Base-by-base conservation (phyloP, 192 early-diverging fungal species). In the Backusella psychrophila region DNA sequence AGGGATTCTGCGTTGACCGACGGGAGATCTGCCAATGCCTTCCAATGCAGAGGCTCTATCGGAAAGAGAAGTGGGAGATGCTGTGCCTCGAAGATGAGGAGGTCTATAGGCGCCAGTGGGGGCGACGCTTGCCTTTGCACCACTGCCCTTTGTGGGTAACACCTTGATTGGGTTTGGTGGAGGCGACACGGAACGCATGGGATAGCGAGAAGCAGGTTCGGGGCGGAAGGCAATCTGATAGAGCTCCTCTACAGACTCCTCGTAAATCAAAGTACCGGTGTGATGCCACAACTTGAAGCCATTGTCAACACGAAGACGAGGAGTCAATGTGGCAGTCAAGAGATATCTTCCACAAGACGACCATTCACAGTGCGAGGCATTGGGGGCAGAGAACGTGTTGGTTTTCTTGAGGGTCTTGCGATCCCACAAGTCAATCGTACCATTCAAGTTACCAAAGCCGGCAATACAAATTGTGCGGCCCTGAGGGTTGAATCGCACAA, bases 211-310 rank as follows among this genome's bases (percentile, higher is more conserved):
- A 8, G 83, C 87, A 41, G 87, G 77, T 12, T 85, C 85, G 31
- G 93, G 93, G 66, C 91, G 89, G 90, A 90, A 94, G 67, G 78
- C 82, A 23, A 93, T 91, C 82, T 96, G 93, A 82, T 93, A 96
- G 76, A 98, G 87, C 85, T 99, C 98, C 73, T 96, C 90, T 36
- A 92, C 85, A 65, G 92, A 88, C 33, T 92, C 83, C 78, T 86
- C 74, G 77, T 95, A 90, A 53, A 97, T 90, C 68, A 97, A 82
- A 0, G 90, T 88, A 29, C 97, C 97, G 3, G 92, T 90, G 81
- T 97, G 95, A 82, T 99, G 98, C 96, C 96, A 99, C 75, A 99
- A 89, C 65, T 94, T 94, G 81, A 95, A 94, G 14, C 97, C 96
- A 77, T 99, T 99, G 83, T 99, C 98, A 38, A 99, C 98, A 77